Conservation (phyloP, 2,329 filamentous ascomycete genomes). For the Talaromyces funiculosus region DNA sequence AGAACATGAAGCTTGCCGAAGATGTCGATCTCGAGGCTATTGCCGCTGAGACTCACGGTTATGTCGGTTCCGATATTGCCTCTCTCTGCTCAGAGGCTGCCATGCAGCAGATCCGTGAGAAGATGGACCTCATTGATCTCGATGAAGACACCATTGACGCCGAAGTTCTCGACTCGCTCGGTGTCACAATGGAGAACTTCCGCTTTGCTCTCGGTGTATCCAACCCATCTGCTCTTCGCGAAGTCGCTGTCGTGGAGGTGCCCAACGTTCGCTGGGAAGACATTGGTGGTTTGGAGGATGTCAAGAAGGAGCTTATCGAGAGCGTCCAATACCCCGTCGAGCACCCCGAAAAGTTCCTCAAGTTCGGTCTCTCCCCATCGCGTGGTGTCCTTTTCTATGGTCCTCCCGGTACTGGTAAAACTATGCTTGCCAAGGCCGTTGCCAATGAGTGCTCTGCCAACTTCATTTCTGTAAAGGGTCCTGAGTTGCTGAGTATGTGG, state of each 20-base stretch:
- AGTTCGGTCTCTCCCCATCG: conserved; percentile 96
- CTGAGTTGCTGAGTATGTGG: conserved; percentile 98
- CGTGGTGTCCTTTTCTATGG: conserved; percentile 98
- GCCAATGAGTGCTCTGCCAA: conserved; percentile 99
- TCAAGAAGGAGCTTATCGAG: conserved; percentile 99
- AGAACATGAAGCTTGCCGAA: conserved; percentile 99
- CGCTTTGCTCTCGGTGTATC: conserved; percentile 95
- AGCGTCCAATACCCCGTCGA: conserved; percentile 98
- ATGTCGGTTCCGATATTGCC: conserved; percentile 96
- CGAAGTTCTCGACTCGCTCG: conserved; percentile 94
- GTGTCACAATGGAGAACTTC: conserved; percentile 99
- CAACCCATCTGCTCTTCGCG: conserved; percentile 96
- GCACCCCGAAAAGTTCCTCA: conserved; percentile 99
- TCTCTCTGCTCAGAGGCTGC: conserved; percentile 98
- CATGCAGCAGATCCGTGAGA: conserved; percentile 99
- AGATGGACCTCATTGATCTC: conserved; percentile 99
- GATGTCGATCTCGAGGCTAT: conserved; percentile 97
- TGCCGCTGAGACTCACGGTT: conserved; percentile 95
- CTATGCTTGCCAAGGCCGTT: conserved; percentile 96
- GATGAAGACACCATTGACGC: conserved; percentile 99
- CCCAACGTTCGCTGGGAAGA: conserved; percentile 99
- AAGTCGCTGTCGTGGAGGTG: conserved; percentile 97
- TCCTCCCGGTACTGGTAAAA: conserved; percentile 99
- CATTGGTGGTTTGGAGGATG: conserved; percentile 93
- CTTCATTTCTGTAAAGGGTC: conserved; percentile 99